Base-by-base conservation (phyloP, 306 rosid genomes). In the Begonia peltatifolia region DNA sequence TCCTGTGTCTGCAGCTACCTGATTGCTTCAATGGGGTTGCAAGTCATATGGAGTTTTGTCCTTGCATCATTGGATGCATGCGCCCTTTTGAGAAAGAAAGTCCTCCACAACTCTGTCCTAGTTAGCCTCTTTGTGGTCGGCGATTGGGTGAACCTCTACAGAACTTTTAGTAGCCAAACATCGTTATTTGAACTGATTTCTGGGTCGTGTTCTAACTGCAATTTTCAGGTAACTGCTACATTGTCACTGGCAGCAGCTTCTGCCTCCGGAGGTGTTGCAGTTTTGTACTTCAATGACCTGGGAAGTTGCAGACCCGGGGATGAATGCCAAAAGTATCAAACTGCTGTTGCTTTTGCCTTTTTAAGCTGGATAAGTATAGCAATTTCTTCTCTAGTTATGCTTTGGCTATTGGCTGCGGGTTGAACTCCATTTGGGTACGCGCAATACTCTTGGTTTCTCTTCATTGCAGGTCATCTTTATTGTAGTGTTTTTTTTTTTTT, bases 191-290 rank as follows among this genome's bases (percentile, higher is more conserved):
- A 7, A 30, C 38, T 30, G 7, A 30, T 30, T 30, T 30, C 30
- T 23, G 30, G 35, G 35, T 25, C 6, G 35, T 25, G 4, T 25
- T 25, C 9, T 6, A 30, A 30, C 38, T 7, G 38, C 8, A 30
- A 41, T 49, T 60, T 60, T 18, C 77, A 84, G 95, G 87, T 88
- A 57, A 84, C 95, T 6, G 83, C 82, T 25, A 75, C 80, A 56
- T 68, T 88, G 69, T 75, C 95, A 49, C 81, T 88, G 12, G 95
- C 93, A n/a, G 97, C 93, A 10, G 95, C 95, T n/a, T 84, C 95
- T 30, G 83, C 97, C 57, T 82, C 97, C 3, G 95, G 87, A 0
- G 95, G 89, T 54, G 68, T 88, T 59, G 63, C 84, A 0, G 81
- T 84, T 30, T 62, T 88, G 79, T 88, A 82, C 81, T 79, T 88